A percentile compares a stretch with the other conserved stretches of the same genome.
phyloP scores from a whole-genome alignment of 2,329 filamentous ascomycete species.

The Fusarium incarnatum region DNA sequence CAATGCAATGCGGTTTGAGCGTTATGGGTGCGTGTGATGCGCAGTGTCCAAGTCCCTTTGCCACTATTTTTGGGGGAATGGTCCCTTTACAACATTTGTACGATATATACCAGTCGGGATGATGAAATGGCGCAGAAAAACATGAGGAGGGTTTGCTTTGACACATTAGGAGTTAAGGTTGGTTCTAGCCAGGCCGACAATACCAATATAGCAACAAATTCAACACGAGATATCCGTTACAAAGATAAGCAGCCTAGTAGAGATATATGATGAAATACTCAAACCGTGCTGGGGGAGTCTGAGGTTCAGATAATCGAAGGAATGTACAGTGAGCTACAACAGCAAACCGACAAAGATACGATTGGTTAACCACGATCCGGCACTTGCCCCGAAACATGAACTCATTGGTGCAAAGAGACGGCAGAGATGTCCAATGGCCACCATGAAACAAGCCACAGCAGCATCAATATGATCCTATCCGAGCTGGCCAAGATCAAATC shows the following conservation, averaged over 20 bases:
- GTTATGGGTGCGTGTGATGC: constrained; percentile 7
- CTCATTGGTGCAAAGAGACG: background rate
- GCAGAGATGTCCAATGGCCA: background rate
- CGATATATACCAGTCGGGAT: constrained; percentile 40
- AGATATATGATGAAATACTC: background rate
- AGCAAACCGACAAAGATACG: background rate
- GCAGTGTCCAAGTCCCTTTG: constrained; percentile 11
- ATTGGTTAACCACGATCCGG: background rate
- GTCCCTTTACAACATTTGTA: constrained; percentile 29
- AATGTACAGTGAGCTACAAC: background rate
- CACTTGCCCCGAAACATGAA: background rate
- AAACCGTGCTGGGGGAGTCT: background rate
- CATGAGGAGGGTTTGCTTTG: constrained; percentile 28
- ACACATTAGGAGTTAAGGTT: constrained; percentile 22
- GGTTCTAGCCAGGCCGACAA: constrained; percentile 20
- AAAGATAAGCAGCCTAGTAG: background rate
- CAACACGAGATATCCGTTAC: background rate
- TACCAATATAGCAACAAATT: constrained; percentile 14
- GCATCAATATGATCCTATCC: background rate
- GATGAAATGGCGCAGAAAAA: constrained; percentile 39
- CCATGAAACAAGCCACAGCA: background rate
- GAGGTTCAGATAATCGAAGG: background rate
- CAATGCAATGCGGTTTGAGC: background rate
- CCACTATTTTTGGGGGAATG: constrained; percentile 11
- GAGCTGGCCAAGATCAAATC: background rate